phyloP scores from a whole-genome alignment of 129 eudicot genomes.

The Chrysanthemum makinoi region DNA sequence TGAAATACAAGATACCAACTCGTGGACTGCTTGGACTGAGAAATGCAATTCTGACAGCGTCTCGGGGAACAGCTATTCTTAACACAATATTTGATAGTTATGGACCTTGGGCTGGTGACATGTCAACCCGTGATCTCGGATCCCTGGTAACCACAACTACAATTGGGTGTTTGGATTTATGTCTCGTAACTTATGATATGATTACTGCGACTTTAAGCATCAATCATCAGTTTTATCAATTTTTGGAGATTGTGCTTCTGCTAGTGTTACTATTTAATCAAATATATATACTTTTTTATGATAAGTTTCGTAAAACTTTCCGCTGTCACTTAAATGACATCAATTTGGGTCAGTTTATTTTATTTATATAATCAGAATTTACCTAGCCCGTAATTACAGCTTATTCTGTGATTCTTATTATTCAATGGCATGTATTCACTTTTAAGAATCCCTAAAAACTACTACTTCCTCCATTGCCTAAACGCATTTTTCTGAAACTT shows the following conservation, averaged over 20 bases:
- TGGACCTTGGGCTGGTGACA: constrained; percentile 95
- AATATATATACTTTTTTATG: too few species aligned
- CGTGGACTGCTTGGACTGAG: constrained; percentile 93
- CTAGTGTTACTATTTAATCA: too few species aligned
- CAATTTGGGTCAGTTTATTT: neutral
- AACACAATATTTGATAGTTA: constrained; percentile 94
- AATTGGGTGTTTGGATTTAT: neutral
- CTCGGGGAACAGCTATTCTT: constrained; percentile 94
- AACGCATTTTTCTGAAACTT: neutral
- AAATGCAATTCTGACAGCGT: constrained; percentile 82
- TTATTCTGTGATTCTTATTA: neutral
- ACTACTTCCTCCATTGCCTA: neutral
- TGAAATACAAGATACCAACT: constrained; percentile 89
- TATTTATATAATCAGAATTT: neutral
- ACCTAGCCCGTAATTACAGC: neutral
- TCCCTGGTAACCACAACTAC: constrained; percentile 58
- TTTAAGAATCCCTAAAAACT: neutral
- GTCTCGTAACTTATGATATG: neutral
- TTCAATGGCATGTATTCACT: neutral
- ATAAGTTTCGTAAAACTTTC: too few species aligned
- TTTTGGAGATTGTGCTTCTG: too few species aligned
- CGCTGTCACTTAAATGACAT: too few species aligned
- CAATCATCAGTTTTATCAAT: neutral
- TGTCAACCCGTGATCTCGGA: constrained; percentile 90
- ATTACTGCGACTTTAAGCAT: neutral